Conservation (phyloP, 2,329 filamentous ascomycete genomes). For the Phoma sp. region DNA sequence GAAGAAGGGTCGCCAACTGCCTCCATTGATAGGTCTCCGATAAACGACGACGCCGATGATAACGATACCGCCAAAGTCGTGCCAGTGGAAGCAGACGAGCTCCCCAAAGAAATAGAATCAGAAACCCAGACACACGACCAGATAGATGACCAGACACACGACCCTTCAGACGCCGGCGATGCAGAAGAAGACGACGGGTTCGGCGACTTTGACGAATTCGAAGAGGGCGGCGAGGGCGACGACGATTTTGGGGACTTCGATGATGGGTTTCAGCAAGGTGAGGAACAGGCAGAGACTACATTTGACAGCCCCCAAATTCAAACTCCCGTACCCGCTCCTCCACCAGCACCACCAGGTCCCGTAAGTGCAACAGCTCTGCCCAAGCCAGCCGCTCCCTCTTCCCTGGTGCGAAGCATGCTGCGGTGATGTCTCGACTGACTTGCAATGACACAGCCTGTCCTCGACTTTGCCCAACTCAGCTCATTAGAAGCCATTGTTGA, state of each 20-base stretch:
- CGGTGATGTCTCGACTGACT: slow-evolving; percentile 43
- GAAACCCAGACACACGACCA: slow-evolving; percentile 9
- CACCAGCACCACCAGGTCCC: slow-evolving; percentile 53
- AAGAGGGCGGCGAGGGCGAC: slow-evolving; percentile 55
- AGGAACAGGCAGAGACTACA: slow-evolving; percentile 46
- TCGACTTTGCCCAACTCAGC: slow-evolving; percentile 69
- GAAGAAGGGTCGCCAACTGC: slow-evolving; percentile 64
- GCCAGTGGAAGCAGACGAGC: slow-evolving; percentile 3
- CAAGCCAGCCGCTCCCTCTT: slow-evolving; percentile 32
- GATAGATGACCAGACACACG: slow-evolving; percentile 15
- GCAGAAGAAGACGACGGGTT: slow-evolving; percentile 70
- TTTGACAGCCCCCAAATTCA: slow-evolving; percentile 49
- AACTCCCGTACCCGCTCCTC: slow-evolving; percentile 49
- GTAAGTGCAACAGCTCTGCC: slow-evolving; percentile 54
- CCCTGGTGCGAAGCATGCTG: slow-evolving; percentile 34
- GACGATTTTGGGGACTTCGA: slow-evolving; percentile 62
- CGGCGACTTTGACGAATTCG: slow-evolving; percentile 70
- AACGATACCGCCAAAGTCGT: slow-evolving; percentile 13
- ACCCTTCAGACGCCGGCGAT: slow-evolving; percentile 33
- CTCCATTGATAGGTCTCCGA: slow-evolving; percentile 58
- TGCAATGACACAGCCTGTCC: slow-evolving; percentile 62
- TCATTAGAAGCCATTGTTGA: slow-evolving; percentile 64
- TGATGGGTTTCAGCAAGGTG: slow-evolving; percentile 53
- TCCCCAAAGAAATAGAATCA: not conserved
- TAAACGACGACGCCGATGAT: slow-evolving; percentile 47